These are phyloP conservation scores for Juglanconis sp. DNA, from an alignment of 2,329 filamentous ascomycete species.

Conservation along the genomic window DNA sequence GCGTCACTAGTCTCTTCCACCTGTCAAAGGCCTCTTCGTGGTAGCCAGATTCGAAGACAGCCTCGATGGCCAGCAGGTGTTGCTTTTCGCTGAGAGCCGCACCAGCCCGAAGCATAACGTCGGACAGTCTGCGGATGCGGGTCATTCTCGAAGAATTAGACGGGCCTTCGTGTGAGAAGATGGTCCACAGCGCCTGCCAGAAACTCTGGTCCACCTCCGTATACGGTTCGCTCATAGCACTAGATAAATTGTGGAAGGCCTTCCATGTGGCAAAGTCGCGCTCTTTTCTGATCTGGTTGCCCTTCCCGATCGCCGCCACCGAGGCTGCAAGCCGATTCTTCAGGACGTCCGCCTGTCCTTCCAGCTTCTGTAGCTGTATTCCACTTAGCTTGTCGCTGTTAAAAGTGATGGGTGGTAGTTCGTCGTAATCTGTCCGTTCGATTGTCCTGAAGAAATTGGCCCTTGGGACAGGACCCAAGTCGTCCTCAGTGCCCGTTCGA, in stretches of 20 bases:
- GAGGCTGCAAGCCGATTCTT: constrained; percentile 28
- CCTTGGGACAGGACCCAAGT: too few species aligned
- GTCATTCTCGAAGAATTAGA: constrained; percentile 54
- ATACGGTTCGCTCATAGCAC: constrained; percentile 43
- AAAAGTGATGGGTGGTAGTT: constrained; percentile 10
- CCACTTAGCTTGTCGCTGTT: constrained; percentile 23
- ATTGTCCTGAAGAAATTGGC: neutral
- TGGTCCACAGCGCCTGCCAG: constrained; percentile 65
- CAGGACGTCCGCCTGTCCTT: constrained; percentile 17
- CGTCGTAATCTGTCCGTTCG: neutral
- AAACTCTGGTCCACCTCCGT: constrained; percentile 55
- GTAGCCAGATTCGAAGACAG: constrained; percentile 62
- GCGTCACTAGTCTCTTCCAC: constrained; percentile 58
- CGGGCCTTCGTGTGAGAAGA: constrained; percentile 51
- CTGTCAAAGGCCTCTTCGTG: constrained; percentile 57
- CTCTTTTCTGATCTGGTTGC: constrained; percentile 25
- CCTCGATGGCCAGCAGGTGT: constrained; percentile 65
- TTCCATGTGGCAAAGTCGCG: constrained; percentile 41
- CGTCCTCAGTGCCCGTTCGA: neutral
- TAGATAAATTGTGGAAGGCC: constrained; percentile 45
- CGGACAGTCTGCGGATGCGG: constrained; percentile 59
- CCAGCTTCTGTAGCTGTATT: constrained; percentile 21
- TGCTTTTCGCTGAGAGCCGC: constrained; percentile 54
- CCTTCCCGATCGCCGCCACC: constrained; percentile 33
- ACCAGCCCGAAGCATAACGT: constrained; percentile 63